Base-by-base conservation (phyloP, 1,139 yeast species). In the Suhomyces panamericanus region DNA sequence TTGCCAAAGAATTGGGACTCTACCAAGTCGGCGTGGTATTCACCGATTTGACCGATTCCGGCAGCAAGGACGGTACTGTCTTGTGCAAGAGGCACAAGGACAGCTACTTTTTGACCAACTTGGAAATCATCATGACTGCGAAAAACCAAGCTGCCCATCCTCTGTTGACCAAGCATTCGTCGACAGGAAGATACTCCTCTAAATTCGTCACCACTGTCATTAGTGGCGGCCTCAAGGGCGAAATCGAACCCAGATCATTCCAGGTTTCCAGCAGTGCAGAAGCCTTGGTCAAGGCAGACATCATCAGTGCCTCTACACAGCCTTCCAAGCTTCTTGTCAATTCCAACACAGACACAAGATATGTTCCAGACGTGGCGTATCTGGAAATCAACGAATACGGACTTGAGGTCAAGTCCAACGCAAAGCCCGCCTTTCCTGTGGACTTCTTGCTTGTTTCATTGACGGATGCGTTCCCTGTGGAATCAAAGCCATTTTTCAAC, bases 381-480 rank as follows among this genome's bases (percentile, higher is more conserved):
- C 81, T 83, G 65, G 83, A 81, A 61, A 77, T 82, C 53, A 95
- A 95, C 61, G 97, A 95, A 64, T 95, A 93, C 65, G 89, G 90
- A 7, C 71, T 90, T 24, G 84, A 89, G 40, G 95, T 93, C 14
- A 90, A 89, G 59, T 81, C 83, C 35, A 87, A 88, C 58, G 99
- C 98, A 12, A 88, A 87, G 59, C 98, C 99, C 0, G 89, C 96
- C 6, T 90, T 95, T 64, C 99, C 99, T 0, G 95, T 89, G 13
- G 99, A 95, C 53, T 95, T 88, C 62, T 67, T 95, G 49, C 68
- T 95, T 43, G 96, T 93, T 0, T 85, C 97, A 3, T 69, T 93
- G 49, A 86, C 96, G 13, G 98, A 93, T 63, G 96, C 99, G 1
- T 93, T 93, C 77, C 96, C 96, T 2, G 72, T 79, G 47, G 72